Evolutionary conservation across 495 filamentous ascomycete species (phyloP).

Genomic region (Penicillium bialowiezense): DNA sequence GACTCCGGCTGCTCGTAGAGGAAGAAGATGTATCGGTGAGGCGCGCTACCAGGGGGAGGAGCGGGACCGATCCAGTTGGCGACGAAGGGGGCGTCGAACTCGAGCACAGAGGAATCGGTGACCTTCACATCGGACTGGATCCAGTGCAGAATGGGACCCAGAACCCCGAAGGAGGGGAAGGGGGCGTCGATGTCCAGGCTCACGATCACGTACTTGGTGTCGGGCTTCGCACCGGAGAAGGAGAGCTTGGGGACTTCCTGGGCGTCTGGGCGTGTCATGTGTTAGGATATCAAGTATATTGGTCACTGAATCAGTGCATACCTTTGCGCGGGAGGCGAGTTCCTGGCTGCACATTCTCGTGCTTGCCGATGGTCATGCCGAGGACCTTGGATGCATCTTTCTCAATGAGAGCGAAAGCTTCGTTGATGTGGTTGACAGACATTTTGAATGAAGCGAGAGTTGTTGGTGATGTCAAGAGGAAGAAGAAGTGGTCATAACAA

Average conservation of each 20-base stretch:
- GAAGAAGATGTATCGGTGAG: conserved; percentile 57
- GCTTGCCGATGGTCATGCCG: conserved; percentile 23
- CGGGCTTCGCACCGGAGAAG: conserved; percentile 19
- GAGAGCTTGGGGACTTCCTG: conserved; percentile 26
- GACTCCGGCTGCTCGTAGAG: conserved; percentile 54
- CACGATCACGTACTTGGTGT: conserved; percentile 44
- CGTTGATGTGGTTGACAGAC: conserved; percentile 28
- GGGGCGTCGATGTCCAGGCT: conserved; percentile 53
- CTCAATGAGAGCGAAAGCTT: conserved; percentile 30
- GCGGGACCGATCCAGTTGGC: conserved; percentile 49
- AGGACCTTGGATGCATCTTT: conserved; percentile 33
- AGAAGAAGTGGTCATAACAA: background rate
- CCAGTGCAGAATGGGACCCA: conserved; percentile 49
- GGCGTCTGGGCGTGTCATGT: conserved; percentile 21
- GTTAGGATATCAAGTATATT: background rate
- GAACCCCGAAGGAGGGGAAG: conserved; percentile 41
- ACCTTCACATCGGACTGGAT: conserved; percentile 45
- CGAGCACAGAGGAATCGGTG: conserved; percentile 13
- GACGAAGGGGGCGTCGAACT: conserved; percentile 27
- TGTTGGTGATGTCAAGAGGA: background rate
- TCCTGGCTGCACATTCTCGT: conserved; percentile 29
- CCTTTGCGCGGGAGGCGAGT: conserved; percentile 29
- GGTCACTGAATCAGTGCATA: conserved; percentile 4
- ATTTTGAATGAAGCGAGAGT: conserved; percentile 13
- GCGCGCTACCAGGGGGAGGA: conserved; percentile 48